Evolutionary conservation across 176 grass and related monocot species (phyloP).

Genomic region (Oryza australiensis): DNA sequence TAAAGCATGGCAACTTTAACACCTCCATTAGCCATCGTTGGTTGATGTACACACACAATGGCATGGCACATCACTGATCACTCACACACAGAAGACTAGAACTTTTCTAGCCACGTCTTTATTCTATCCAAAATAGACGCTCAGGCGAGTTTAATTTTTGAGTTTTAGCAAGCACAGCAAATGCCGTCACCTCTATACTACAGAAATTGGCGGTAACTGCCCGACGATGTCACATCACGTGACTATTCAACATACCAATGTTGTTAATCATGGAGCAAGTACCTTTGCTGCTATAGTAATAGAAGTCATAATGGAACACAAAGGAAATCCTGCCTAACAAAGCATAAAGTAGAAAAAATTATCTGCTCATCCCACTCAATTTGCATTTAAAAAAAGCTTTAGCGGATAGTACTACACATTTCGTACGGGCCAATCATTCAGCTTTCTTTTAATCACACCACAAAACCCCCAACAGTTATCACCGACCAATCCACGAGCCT

Average conservation of each 20-base stretch:
- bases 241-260: background rate
- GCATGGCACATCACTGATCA: background rate
- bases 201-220: background rate
- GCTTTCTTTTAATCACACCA: background rate
- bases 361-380: background rate
- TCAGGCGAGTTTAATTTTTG: background rate
- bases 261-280: background rate
- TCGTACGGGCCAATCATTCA: slow-evolving; percentile 36
- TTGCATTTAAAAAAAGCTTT: background rate
- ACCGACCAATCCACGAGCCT: background rate
- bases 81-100: background rate
- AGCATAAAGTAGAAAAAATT: background rate
- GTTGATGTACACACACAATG: background rate
- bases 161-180: background rate
- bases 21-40: background rate
- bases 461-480: background rate
- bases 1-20: background rate
- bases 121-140: background rate
- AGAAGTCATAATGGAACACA: background rate
- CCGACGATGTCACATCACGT: background rate
- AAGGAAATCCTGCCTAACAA: background rate
- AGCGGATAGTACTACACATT: background rate
- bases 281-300: background rate
- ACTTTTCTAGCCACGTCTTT: background rate
- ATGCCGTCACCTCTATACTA: background rate